A percentile compares a stretch with the other conserved stretches of the same genome.
phyloP scores from a whole-genome alignment of 1,284 basidiomycete species.

The Abortiporus biennis region DNA sequence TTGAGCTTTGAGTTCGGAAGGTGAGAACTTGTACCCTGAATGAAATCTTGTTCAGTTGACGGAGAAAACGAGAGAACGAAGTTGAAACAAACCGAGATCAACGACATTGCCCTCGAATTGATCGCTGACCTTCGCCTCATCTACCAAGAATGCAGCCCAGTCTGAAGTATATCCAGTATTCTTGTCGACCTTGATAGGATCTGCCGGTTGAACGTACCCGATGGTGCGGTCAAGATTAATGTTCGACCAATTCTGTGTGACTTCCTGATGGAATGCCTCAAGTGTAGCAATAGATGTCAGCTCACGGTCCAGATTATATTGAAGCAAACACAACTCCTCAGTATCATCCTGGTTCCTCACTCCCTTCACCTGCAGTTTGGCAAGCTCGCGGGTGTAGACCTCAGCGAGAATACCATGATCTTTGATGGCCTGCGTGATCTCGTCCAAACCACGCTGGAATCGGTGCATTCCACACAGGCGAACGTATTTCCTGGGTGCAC shows the following conservation, averaged over 20 bases:
- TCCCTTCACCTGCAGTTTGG: conserved; percentile 18
- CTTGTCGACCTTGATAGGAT: conserved; percentile 20
- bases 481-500: conserved; percentile 24
- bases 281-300: conserved; percentile 21
- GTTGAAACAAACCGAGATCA: conserved; percentile 28
- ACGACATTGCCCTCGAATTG: conserved; percentile 33
- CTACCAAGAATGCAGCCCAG: conserved; percentile 23
- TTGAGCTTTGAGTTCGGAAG: not conserved
- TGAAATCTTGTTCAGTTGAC: not conserved
- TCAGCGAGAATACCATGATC: conserved; percentile 15
- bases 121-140: conserved; percentile 23
- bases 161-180: conserved; percentile 21
- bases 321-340: conserved; percentile 9
- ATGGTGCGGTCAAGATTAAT: conserved; percentile 14
- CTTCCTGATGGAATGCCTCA: conserved; percentile 23
- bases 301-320: conserved; percentile 9
- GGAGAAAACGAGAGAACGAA: not conserved
- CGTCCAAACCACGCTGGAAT: conserved; percentile 26
- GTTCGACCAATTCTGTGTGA: conserved; percentile 22
- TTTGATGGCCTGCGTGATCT: conserved; percentile 22
- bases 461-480: conserved; percentile 19
- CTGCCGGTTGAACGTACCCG: conserved; percentile 26
- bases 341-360: conserved; percentile 13
- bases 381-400: conserved; percentile 17
- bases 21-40: not conserved